A percentile compares a stretch with the other conserved stretches of the same genome.
phyloP scores from a whole-genome alignment of 768 basidiomycete genomes.

The Dacryopinax primogenitus region DNA sequence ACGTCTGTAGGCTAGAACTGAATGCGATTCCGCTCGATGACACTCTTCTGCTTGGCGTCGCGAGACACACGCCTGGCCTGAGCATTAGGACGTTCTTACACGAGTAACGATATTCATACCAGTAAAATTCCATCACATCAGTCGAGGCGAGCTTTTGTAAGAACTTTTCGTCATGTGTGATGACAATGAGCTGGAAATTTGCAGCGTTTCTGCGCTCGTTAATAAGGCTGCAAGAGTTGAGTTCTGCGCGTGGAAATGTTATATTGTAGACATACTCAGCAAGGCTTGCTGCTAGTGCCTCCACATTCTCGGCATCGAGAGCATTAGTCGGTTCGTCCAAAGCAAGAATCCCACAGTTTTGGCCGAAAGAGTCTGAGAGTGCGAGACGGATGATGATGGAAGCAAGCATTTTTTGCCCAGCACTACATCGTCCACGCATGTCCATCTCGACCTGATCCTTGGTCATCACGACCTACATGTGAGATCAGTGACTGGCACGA shows the following conservation, averaged over 20 bases:
- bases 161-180: constrained; percentile 96
- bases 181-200: constrained; percentile 93
- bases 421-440: constrained; percentile 96
- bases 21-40: constrained; percentile 28
- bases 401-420: constrained; percentile 97
- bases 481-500: constrained; percentile 10
- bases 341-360: constrained; percentile 94
- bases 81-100: not conserved
- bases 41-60: constrained; percentile 58
- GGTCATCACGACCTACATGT: constrained; percentile 83
- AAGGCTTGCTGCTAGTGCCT: constrained; percentile 79
- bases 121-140: constrained; percentile 91
- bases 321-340: constrained; percentile 98
- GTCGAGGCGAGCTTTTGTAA: constrained; percentile 76
- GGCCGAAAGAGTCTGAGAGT: constrained; percentile 91
- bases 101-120: constrained; percentile 37
- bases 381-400: constrained; percentile 96
- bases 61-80: constrained; percentile 68
- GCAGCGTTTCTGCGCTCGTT: constrained; percentile 77
- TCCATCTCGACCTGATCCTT: constrained; percentile 99
- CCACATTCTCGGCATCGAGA: constrained; percentile 89
- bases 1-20: not conserved
- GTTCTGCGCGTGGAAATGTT: not conserved
- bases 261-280: constrained; percentile 55
- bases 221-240: constrained; percentile 57